These are phyloP conservation scores for Colletotrichum coccodes DNA, from an alignment of 2,329 filamentous ascomycete species.

Conservation along the genomic window DNA sequence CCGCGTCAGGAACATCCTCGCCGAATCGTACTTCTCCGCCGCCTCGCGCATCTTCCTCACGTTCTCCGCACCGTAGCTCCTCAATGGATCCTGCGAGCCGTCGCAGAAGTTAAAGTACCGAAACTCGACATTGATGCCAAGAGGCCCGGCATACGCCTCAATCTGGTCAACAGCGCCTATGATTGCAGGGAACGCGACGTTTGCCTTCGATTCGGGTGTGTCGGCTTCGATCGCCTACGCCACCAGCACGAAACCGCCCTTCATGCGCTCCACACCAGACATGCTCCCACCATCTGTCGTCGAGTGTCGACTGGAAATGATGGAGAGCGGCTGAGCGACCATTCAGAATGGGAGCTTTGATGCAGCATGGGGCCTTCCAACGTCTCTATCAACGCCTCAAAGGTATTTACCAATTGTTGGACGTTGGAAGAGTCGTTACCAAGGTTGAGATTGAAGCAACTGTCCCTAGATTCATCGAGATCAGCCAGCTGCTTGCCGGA, in stretches of 20 bases:
- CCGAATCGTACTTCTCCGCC: constrained; percentile 26
- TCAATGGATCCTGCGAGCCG: constrained; percentile 34
- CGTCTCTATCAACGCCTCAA: constrained; percentile 20
- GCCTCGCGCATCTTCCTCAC: constrained; percentile 35
- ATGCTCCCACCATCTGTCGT: constrained; percentile 1
- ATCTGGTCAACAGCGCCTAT: neutral
- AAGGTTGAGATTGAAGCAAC: constrained; percentile 17
- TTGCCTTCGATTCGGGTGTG: neutral
- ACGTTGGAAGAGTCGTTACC: constrained; percentile 34
- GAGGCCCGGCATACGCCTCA: neutral
- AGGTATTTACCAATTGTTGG: constrained; percentile 24
- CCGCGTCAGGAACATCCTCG: neutral
- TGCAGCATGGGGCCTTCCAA: neutral
- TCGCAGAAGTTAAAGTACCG: constrained; percentile 34
- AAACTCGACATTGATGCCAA: neutral
- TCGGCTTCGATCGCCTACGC: constrained; percentile 1
- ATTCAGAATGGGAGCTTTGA: neutral
- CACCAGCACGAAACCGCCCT: constrained; percentile 14
- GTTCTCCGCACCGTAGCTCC: constrained; percentile 37
- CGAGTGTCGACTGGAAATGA: neutral
- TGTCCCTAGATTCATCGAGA: too few species aligned
- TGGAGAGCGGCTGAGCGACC: neutral
- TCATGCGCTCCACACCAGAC: constrained; percentile 28
- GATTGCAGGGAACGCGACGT: neutral
- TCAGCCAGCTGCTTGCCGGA: neutral